phyloP scores from a whole-genome alignment of 2,329 filamentous ascomycete genomes.

The Verruconis gallopava region DNA sequence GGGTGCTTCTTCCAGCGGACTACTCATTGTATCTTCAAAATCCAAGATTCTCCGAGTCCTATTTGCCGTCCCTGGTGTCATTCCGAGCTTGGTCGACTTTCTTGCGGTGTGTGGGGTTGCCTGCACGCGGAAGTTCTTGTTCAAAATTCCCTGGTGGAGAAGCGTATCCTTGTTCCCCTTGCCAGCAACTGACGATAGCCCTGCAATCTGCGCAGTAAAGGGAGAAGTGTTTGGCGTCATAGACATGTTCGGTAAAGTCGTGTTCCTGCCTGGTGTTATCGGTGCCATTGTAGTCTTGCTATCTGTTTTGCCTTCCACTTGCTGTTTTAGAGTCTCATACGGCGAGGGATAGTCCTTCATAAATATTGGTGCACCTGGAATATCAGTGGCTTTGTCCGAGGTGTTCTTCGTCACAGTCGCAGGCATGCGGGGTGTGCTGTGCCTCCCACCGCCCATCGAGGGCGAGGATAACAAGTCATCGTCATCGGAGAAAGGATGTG shows the following conservation, averaged over 20 bases:
- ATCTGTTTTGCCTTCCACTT: slow-evolving; percentile 41
- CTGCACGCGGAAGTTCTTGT: slow-evolving; percentile 90
- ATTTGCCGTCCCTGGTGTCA: slow-evolving; percentile 24
- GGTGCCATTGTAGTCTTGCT: slow-evolving; percentile 20
- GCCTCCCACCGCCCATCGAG: slow-evolving; percentile 29
- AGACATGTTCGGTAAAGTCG: slow-evolving; percentile 28
- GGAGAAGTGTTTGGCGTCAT: slow-evolving; percentile 35
- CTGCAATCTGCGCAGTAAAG: slow-evolving; percentile 29
- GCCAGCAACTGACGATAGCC: slow-evolving; percentile 25
- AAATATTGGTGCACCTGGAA: slow-evolving; percentile 19
- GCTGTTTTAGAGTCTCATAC: slow-evolving; percentile 59
- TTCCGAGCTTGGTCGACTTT: slow-evolving; percentile 16
- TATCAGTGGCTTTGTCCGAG: slow-evolving; percentile 4
- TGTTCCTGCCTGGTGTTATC: slow-evolving; percentile 24
- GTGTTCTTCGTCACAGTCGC: slow-evolving; percentile 14
- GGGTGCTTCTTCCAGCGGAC: slow-evolving; percentile 48
- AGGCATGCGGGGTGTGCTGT: slow-evolving; percentile 47
- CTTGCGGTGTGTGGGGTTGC: slow-evolving; percentile 66
- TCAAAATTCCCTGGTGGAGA: slow-evolving; percentile 69
- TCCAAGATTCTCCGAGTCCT: slow-evolving; percentile 18
- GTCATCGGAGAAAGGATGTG: slow-evolving; percentile 22
- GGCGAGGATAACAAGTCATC: slow-evolving; percentile 52
- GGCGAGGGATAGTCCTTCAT: slow-evolving; percentile 56
- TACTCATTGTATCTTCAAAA: slow-evolving; percentile 32
- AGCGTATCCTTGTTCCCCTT: slow-evolving; percentile 54